These are phyloP conservation scores for Hypoxylon rickii DNA, from an alignment of 495 filamentous ascomycete genomes.

Conservation along the genomic window DNA sequence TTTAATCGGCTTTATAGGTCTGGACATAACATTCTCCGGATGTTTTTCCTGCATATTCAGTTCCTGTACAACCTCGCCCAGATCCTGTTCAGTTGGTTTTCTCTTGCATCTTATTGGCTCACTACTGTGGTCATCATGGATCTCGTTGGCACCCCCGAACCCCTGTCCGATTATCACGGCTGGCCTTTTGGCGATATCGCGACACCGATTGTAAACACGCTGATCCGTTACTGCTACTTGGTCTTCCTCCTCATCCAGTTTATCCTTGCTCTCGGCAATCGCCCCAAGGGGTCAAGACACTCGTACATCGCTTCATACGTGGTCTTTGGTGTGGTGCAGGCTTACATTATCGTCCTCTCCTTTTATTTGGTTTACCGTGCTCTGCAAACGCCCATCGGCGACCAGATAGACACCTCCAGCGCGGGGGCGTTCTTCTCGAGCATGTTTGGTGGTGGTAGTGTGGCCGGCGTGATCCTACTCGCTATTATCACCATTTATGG, in stretches of 20 bases:
- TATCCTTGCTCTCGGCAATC: constrained; percentile 93
- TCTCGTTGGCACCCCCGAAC: constrained; percentile 73
- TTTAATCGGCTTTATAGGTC: constrained; percentile 99
- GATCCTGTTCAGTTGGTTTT: constrained; percentile 93
- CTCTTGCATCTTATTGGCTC: constrained; percentile 89
- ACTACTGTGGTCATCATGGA: constrained; percentile 97
- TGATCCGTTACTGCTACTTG: constrained; percentile 90
- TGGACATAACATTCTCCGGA: constrained; percentile 93
- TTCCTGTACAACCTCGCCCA: constrained; percentile 93
- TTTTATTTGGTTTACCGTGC: constrained; percentile 84
- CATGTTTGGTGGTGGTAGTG: constrained; percentile 76
- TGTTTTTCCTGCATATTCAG: constrained; percentile 98
- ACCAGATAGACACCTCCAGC: constrained; percentile 40
- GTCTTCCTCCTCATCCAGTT: constrained; percentile 92
- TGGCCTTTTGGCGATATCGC: constrained; percentile 84
- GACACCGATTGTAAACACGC: constrained; percentile 88
- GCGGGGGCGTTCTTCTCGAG: constrained; percentile 59
- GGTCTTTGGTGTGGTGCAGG: constrained; percentile 84
- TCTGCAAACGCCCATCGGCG: constrained; percentile 60
- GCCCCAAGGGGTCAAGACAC: constrained; percentile 92
- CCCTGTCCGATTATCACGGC: constrained; percentile 53
- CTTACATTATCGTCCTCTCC: constrained; percentile 88
- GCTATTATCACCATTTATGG: constrained; percentile 93
- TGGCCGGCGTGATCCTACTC: constrained; percentile 78
- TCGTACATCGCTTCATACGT: constrained; percentile 89